Base-by-base conservation (phyloP, 1,284 basidiomycete species). In the Thelephora terrestris region DNA sequence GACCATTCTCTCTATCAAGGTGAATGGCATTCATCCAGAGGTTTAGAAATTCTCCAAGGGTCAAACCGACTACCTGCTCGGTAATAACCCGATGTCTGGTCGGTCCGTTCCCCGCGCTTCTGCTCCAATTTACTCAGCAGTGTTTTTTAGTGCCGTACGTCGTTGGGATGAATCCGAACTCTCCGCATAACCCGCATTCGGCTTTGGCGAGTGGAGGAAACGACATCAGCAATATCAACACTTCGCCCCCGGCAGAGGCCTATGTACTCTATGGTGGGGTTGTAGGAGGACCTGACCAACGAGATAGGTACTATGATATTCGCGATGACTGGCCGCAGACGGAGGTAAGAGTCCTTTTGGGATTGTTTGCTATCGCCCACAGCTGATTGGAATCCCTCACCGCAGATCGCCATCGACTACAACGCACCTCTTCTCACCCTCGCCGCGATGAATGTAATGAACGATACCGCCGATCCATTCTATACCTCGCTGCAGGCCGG, bases 161-260 rank as follows among this genome's bases (percentile, higher is more conserved):
- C 47, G 90, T 94, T 21, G 91, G 92, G 32, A 70, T 75, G 47
- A 91, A 94, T 63, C 89, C 91, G 4, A 95, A 95, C 66, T 87
- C 91, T 18, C 90, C 92, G 0, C 66, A 75, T 44, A 95, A 94
- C 63, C 91, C 92, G 0, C 90, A 94, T 61, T 90, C 86, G 6
- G 91, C 89, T 2, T 72, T 86, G 64, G 85, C 93, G 1, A 85
- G 84, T 47, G 92, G 92, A 36, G 91, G 89, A 1, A 71, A 81
- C 52, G 70, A 82, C 56, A 74, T 88, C 50, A 65, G 58, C 36
- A 64, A 75, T 43, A 84, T 96, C 55, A 79, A 95, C 60, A 85
- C 76, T 4, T 74, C 73, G 37, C 92, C 92, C 0, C 67, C 68
- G 7, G 64, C 78, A 49, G 83, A 88, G 62, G 75, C 79, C 0